Base-by-base conservation (phyloP, 257 asterid species). In the Penstemon barbatus region DNA sequence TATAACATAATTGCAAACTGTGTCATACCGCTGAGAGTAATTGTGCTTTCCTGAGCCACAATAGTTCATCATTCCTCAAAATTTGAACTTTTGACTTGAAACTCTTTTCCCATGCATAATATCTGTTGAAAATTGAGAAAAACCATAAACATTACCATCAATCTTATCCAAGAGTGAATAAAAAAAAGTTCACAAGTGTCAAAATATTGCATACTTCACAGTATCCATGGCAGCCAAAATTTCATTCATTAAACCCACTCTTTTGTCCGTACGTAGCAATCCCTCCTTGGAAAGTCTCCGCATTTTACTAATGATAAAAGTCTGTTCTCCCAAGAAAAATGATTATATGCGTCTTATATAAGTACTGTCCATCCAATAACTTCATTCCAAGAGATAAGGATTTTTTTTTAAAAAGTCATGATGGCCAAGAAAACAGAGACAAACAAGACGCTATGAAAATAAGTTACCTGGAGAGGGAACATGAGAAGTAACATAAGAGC, bases 91-190 rank as follows among this genome's bases (percentile, higher is more conserved):
- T 89, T 8, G 87, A 82, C 71, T 78, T 88, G 81, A 91, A 91
- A 73, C 97, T 91, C 64, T 76, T 72, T 74, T 91, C 97, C 97
- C 97, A 91, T 53, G 96, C 91, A 70, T 91, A 91, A 68, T 81
- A 91, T 73, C 96, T 91, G 80, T 58, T 39, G 44, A 70, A 58
- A 49, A 55, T 76, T 61, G 48, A 46, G 61, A 52, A 68, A 44
- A 79, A 59, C 67, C 33, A 58, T 39, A 62, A 39, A 13, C 51
- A 58, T 37, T 45, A 68, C 49, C 58, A 64, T 52, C 40, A 18
- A 57, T 9, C 53, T 63, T 44, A 8, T 44, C 36, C 7, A 33
- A 48, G 48, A 38, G 59, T 18, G 57, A 69, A n/a, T 58, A 8
- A 50, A 63, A 70, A 48, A 52, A 41, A 37, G 36, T 38, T 38